A percentile compares a stretch with the other conserved stretches of the same genome.
phyloP scores from a whole-genome alignment of 1,284 basidiomycete species.

The Gomphus sp. region DNA sequence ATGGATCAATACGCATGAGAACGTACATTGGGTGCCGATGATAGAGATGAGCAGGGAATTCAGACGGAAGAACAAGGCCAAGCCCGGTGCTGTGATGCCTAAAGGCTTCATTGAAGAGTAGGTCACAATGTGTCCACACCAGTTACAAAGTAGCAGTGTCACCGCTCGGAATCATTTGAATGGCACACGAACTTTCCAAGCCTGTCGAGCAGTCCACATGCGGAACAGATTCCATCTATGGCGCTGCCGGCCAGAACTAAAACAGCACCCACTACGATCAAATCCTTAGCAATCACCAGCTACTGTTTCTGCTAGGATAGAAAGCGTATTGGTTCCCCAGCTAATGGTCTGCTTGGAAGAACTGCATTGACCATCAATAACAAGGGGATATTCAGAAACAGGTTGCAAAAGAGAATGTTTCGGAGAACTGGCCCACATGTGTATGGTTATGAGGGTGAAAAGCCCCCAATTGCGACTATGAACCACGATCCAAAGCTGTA shows the following conservation, averaged over 20 bases:
- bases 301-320: slow-evolving; percentile 46
- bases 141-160: too few species aligned
- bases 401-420: slow-evolving; percentile 52
- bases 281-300: slow-evolving; percentile 51
- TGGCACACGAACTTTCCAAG: slow-evolving; percentile 35
- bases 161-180: too few species aligned
- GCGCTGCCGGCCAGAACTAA: slow-evolving; percentile 60
- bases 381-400: slow-evolving; percentile 42
- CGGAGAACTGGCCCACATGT: slow-evolving; percentile 48
- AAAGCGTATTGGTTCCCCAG: slow-evolving; percentile 47
- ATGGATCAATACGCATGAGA: slow-evolving; percentile 67
- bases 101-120: slow-evolving; percentile 10
- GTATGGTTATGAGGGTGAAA: too few species aligned
- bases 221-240: slow-evolving; percentile 55
- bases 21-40: slow-evolving; percentile 69
- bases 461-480: too few species aligned
- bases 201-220: slow-evolving; percentile 49
- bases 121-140: too few species aligned
- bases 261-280: slow-evolving; percentile 54
- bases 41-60: slow-evolving; percentile 55
- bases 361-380: slow-evolving; percentile 50
- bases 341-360: slow-evolving; percentile 39
- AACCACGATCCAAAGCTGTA: too few species aligned
- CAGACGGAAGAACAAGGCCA: slow-evolving; percentile 17
- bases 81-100: slow-evolving; percentile 9